Evolutionary conservation across 768 basidiomycete species (phyloP).

Genomic region (Flagelloscypha sp.): DNA sequence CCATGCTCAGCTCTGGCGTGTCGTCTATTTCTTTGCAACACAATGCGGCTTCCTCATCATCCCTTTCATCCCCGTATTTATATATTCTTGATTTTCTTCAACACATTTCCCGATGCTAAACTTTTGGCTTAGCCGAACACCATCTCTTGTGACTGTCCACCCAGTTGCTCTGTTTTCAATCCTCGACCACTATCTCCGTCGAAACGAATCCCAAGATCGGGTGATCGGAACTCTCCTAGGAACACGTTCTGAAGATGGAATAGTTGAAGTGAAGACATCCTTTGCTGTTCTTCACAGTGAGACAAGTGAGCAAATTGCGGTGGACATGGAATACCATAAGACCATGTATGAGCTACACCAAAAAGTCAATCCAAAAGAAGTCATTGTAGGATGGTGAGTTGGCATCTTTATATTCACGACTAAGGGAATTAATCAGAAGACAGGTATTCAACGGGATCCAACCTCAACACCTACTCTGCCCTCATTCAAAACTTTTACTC

Average conservation of each 20-base stretch:
- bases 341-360: conserved; percentile 87
- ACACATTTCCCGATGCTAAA: background rate
- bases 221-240: conserved; percentile 96
- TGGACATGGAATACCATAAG: conserved; percentile 95
- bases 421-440: conserved; percentile 4
- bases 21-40: conserved; percentile 32
- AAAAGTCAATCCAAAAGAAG: conserved; percentile 77
- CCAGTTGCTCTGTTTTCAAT: conserved; percentile 91
- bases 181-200: conserved; percentile 92
- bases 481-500: conserved; percentile 98
- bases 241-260: conserved; percentile 50
- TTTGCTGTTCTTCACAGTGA: conserved; percentile 93
- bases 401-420: conserved; percentile 6
- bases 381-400: conserved; percentile 90
- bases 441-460: conserved; percentile 91
- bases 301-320: conserved; percentile 86
- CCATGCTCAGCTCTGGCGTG: too few relatives aligned
- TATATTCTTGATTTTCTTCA: background rate
- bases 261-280: conserved; percentile 72
- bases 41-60: conserved; percentile 40
- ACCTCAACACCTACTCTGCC: conserved; percentile 89
- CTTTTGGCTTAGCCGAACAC: conserved; percentile 47
- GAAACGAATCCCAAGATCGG: conserved; percentile 71
- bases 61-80: conserved; percentile 10
- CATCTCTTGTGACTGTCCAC: conserved; percentile 72